These are phyloP conservation scores for Petasospora rhodanensis DNA, from an alignment of 1,139 yeast genomes.

Conservation along the genomic window DNA sequence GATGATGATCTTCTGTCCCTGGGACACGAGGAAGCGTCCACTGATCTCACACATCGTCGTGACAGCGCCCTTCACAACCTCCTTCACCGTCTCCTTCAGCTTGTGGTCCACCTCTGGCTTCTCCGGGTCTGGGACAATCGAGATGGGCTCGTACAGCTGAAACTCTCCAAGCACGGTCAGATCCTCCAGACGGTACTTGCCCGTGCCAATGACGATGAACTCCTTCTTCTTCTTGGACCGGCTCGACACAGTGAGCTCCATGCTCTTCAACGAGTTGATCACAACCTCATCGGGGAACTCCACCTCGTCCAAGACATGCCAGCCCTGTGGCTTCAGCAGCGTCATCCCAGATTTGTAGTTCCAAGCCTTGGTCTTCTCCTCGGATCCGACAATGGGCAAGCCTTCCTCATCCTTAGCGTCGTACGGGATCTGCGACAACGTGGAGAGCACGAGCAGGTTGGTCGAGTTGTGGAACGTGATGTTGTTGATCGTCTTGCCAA, in stretches of 20 bases:
- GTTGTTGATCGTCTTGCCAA: constrained; percentile 65
- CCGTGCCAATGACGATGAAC: constrained; percentile 74
- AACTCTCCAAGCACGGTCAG: constrained; percentile 77
- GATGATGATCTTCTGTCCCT: constrained; percentile 82
- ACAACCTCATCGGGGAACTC: constrained; percentile 67
- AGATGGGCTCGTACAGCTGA: constrained; percentile 69
- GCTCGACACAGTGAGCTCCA: constrained; percentile 35
- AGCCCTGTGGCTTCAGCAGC: constrained; percentile 62
- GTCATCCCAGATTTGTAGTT: constrained; percentile 59
- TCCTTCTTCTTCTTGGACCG: constrained; percentile 59
- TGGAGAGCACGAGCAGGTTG: constrained; percentile 61
- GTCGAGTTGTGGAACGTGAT: constrained; percentile 71
- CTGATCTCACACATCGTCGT: constrained; percentile 74
- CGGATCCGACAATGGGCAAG: constrained; percentile 54
- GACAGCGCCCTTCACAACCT: constrained; percentile 81
- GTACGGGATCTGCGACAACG: constrained; percentile 56
- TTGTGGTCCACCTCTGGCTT: constrained; percentile 80
- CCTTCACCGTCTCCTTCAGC: constrained; percentile 70
- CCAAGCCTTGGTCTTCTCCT: constrained; percentile 47
- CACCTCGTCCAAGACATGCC: constrained; percentile 72
- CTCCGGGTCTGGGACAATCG: constrained; percentile 87
- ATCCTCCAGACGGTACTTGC: constrained; percentile 77
- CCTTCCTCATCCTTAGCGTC: constrained; percentile 76
- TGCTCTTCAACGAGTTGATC: constrained; percentile 34
- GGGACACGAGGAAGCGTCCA: constrained; percentile 80